Evolutionary conservation across 2,329 filamentous ascomycete genomes (phyloP).

Genomic region (Knufia petricola): DNA sequence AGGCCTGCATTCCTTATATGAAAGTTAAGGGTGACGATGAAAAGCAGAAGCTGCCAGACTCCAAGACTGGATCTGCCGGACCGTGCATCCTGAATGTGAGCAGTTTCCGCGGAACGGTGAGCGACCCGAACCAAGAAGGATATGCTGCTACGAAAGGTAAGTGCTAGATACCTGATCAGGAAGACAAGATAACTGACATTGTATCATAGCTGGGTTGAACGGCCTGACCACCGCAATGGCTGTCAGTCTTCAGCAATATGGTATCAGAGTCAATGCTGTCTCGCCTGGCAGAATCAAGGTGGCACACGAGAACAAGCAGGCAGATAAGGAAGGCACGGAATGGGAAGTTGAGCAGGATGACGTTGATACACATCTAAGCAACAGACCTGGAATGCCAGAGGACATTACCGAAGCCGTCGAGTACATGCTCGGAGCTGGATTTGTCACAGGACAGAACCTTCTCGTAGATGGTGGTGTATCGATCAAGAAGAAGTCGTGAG

Average conservation of each 20-base stretch:
- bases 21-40: conserved; percentile 23
- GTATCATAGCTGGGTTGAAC: conserved; percentile 23
- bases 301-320: conserved; percentile 38
- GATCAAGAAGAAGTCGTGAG: conserved; percentile 17
- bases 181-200: not conserved
- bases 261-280: conserved; percentile 33
- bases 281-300: conserved; percentile 40
- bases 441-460: conserved; percentile 23
- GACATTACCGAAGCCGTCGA: conserved; percentile 38
- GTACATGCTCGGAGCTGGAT: conserved; percentile 24
- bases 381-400: conserved; percentile 37
- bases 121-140: conserved; percentile 40
- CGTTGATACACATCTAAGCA: conserved; percentile 34
- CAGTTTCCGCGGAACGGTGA: conserved; percentile 38
- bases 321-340: conserved; percentile 33
- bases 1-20: conserved; percentile 42
- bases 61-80: conserved; percentile 20
- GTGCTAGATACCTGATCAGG: not conserved
- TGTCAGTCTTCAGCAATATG: conserved; percentile 26
- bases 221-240: conserved; percentile 33
- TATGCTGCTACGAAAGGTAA: conserved; percentile 35
- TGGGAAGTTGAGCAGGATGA: conserved; percentile 35
- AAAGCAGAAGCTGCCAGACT: conserved; percentile 18
- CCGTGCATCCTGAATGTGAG: conserved; percentile 40
- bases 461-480: conserved; percentile 22